Conservation (phyloP, 2,329 filamentous ascomycete genomes). For the Elsinoe australis region DNA sequence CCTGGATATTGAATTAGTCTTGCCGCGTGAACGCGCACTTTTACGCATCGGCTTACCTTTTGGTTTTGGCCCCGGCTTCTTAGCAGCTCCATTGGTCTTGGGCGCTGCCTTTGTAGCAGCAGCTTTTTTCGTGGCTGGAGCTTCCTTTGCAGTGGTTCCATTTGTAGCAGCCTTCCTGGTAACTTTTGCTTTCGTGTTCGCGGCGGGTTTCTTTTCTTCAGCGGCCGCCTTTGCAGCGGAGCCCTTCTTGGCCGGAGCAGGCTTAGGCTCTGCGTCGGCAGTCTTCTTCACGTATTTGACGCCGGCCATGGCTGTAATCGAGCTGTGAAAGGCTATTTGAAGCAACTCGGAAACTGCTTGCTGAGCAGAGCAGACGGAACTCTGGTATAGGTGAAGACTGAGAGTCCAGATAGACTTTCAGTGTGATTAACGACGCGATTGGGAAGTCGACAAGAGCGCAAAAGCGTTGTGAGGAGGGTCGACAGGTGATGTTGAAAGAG, state of each 20-base stretch:
- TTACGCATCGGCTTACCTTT: slow-evolving; percentile 10
- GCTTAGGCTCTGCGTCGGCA: slow-evolving; percentile 21
- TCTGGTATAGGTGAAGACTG: too few species aligned
- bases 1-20: background rate
- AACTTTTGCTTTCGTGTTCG: slow-evolving; percentile 28
- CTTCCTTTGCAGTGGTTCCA: slow-evolving; percentile 27
- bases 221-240: slow-evolving; percentile 18
- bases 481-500: background rate
- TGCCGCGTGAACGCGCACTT: background rate
- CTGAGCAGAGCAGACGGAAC: too few species aligned
- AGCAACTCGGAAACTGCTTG: background rate
- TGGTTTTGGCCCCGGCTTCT: slow-evolving; percentile 19
- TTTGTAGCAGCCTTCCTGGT: slow-evolving; percentile 25
- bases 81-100: slow-evolving; percentile 18
- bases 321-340: slow-evolving; percentile 8
- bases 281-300: slow-evolving; percentile 28
- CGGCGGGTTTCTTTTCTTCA: slow-evolving; percentile 22
- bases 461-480: background rate
- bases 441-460: background rate
- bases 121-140: slow-evolving; percentile 22
- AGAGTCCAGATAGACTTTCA: too few species aligned
- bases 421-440: too few species aligned
- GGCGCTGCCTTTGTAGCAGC: slow-evolving; percentile 21
- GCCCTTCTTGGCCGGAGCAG: slow-evolving; percentile 17
- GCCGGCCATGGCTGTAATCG: slow-evolving; percentile 23